Evolutionary conservation across 495 filamentous ascomycete genomes (phyloP).

Genomic region (Trichoderma erinaceum): DNA sequence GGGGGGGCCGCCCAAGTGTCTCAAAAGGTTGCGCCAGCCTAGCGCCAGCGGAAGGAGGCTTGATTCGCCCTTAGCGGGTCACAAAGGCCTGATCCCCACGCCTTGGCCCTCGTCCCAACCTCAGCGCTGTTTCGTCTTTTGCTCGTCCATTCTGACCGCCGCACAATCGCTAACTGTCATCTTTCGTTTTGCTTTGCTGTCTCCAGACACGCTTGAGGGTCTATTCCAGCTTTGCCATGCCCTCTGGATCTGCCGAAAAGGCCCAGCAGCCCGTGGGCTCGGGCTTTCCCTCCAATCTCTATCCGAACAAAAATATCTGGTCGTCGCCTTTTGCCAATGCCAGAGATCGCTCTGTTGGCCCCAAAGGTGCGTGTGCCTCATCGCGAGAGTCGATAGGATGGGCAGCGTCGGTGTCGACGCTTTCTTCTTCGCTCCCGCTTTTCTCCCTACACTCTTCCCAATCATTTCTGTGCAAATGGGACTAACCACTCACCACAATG

Average conservation of each 20-base stretch:
- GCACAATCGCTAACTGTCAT: slow-evolving; percentile 15
- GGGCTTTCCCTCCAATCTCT: slow-evolving; percentile 7
- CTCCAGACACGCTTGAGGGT: slow-evolving; percentile 7
- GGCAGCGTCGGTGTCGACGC: neutral
- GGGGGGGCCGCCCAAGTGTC: slow-evolving; percentile 9
- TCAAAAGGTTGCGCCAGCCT: slow-evolving; percentile 13
- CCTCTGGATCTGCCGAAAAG: slow-evolving; percentile 6
- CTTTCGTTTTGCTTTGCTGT: neutral
- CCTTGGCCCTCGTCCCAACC: slow-evolving; percentile 13
- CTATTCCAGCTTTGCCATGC: slow-evolving; percentile 13
- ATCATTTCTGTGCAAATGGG: too few relatives aligned
- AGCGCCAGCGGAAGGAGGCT: slow-evolving; percentile 10
- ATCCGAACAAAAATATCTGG: slow-evolving; percentile 8
- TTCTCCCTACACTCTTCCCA: neutral
- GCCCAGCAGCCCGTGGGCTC: slow-evolving; percentile 16
- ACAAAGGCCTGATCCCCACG: slow-evolving; percentile 14
- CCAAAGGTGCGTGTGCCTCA: slow-evolving; percentile 37
- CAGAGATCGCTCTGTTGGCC: slow-evolving; percentile 21
- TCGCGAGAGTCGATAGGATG: neutral
- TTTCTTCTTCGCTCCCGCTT: neutral
- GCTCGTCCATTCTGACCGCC: neutral
- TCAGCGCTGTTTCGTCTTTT: slow-evolving; percentile 12
- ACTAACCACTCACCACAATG: neutral
- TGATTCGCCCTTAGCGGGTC: slow-evolving; percentile 14
- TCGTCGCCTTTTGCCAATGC: neutral